Evolutionary conservation across 2,329 filamentous ascomycete species (phyloP), one percentile per base, ranked within the genome.

Genomic region (Neofusicoccum sp.): DNA sequence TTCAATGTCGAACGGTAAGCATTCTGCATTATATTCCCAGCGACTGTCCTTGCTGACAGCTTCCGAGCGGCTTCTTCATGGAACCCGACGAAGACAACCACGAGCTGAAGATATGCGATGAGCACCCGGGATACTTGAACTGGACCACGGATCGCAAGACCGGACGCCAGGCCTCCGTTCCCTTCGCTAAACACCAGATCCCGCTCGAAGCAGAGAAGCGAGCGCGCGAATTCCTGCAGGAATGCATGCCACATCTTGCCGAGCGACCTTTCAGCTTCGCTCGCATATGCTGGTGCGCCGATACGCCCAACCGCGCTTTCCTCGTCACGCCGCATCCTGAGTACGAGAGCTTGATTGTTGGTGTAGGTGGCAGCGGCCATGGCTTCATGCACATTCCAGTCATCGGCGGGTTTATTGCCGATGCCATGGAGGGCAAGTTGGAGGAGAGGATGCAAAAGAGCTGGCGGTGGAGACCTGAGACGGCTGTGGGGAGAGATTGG

Each of bases 71-170:
- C 2, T 83, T 83, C 69, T 82, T 83, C 71, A 79, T 82, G 69
- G 80, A 83, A 60, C 80, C 80, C 0, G 79, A 81, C 48, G 79
- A 76, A 39, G 78, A 80, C 43, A 77, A 73, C 1, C 73, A 76
- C 47, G 77, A 82, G 64, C 71, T 83, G 14, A 83, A 83, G 66
- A 75, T 83, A 52, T 81, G 84, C 68, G 84, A 86, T 65, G 83
- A 86, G 66, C 83, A 85, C 64, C 83, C 84, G 0, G 84, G 84
- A 3, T 86, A 85, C 65, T 81, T 79, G 62, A 84, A 85, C 64
- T 81, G 78, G 47, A 66, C 79, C 8, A 22, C 34, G 8, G 36
- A 56, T 6, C 64, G 69, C 0, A 41, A 61, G 14, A 64, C 68
- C 36, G 45, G 52, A 3, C 28, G 33, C 5, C 8, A 31, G 9